Base-by-base conservation (phyloP, 805 yeast genomes). In the Spathaspora passalidarum region DNA sequence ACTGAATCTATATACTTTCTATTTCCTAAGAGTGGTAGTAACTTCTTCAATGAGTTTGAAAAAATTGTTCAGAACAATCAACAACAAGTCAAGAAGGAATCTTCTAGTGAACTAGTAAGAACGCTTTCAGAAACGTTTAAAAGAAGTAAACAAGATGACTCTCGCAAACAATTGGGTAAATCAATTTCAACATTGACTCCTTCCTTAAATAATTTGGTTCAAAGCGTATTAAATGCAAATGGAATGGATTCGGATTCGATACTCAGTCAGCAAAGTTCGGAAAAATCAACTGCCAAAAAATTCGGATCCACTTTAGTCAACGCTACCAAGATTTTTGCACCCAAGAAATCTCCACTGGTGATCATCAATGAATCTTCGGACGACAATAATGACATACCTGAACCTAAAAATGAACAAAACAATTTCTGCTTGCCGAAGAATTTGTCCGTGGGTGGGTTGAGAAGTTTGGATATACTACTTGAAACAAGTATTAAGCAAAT, bases 1-100 rank as follows among this genome's bases (percentile, higher is more conserved):
- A 56, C 82, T n/a, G 90, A 87, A 56, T 88, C 83, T 42, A 80
- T 83, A 50, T 80, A 80, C 50, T 77, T 90, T 52, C 76, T 88
- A 60, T 84, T 88, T 49, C 83, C 88, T 59, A 68, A 73, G 17
- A 62, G 65, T 8, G 84, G 82, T 1, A 49, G 58, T 4, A 64
- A 65, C 2, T 69, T 83, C 42, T 67, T 68, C 41, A 57, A 67
- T 2, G 67, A 68, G 0, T 60, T 82, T 34, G 60, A 65, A 13
- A 59, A 62, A 14, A 61, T 67, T 8, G 32, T 55, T n/a, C 47
- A 47, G 21, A 50, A 57, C 36, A 42, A 32, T 8, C 20, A 42
- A 42, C 8, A 25, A 25, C 8, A 25, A 11, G 39, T 7, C 13
- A 26, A 42, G 39, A 43, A 38, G 26, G 45, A 38, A 19, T 25